These are phyloP conservation scores for Licmophora abbreviata DNA, from an alignment of 108 stramenopile genomes.

Conservation along the genomic window DNA sequence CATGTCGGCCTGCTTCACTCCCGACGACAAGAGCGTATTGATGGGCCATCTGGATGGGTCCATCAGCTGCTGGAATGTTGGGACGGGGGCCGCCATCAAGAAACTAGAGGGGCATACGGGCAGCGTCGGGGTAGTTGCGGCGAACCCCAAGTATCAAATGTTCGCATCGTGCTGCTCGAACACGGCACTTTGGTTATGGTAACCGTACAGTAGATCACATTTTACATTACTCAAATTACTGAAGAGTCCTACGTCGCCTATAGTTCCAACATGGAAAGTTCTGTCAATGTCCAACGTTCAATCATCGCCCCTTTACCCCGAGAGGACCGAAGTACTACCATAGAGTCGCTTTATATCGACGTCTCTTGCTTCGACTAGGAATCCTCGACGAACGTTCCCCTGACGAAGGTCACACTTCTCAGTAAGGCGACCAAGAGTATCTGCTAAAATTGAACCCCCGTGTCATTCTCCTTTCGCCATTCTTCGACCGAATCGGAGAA, in stretches of 20 bases:
- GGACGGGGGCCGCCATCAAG: constrained; percentile 39
- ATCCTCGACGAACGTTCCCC: too few species aligned
- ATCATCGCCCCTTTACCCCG: too few species aligned
- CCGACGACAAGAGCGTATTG: constrained; percentile 57
- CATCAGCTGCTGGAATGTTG: constrained; percentile 52
- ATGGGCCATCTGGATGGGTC: constrained; percentile 60
- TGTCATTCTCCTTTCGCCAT: constrained; percentile 73
- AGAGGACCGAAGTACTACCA: too few species aligned
- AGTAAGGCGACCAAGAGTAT: too few species aligned
- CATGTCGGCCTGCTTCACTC: constrained; percentile 53
- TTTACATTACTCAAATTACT: too few species aligned
- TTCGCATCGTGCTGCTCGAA: constrained; percentile 54
- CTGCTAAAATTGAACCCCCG: constrained; percentile 15
- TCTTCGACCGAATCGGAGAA: constrained; percentile 64
- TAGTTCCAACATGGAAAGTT: too few species aligned
- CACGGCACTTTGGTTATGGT: constrained; percentile 71
- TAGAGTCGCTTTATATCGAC: too few species aligned
- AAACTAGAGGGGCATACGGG: constrained; percentile 55
- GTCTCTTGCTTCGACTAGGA: too few species aligned
- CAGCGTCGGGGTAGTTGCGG: constrained; percentile 37
- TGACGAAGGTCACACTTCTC: too few species aligned
- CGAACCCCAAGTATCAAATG: constrained; percentile 67
- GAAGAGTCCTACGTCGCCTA: too few species aligned
- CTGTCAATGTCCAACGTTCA: too few species aligned
- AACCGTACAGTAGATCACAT: too few species aligned